Percentiles rank a stretch among this genome's conserved stretches.
Conservation (phyloP, 2,329 filamentous ascomycete genomes). For the Sclerotinia borealis region DNA sequence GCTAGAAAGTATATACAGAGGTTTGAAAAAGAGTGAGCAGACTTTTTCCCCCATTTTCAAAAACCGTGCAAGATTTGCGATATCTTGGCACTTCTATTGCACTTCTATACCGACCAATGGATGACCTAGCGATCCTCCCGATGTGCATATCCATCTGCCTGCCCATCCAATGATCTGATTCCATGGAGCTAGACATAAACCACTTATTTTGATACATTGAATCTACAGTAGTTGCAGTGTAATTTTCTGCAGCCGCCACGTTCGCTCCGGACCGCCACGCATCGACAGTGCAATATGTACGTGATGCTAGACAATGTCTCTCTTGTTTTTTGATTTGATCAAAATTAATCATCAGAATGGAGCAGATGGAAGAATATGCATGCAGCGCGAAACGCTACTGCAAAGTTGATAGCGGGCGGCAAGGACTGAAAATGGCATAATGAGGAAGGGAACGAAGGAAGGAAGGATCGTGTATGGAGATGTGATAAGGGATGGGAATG, state of each 20-base stretch:
- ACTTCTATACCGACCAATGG: neutral
- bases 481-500: neutral
- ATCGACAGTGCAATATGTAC: neutral
- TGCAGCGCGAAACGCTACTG: constrained; percentile 10
- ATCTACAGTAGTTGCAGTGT: neutral
- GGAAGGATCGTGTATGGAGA: neutral
- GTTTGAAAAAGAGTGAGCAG: neutral
- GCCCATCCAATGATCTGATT: neutral
- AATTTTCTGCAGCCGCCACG: neutral
- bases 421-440: neutral
- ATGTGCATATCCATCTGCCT: neutral
- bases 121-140: neutral
- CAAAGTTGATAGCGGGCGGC: constrained; percentile 5
- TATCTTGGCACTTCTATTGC: neutral
- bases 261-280: neutral
- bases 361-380: neutral
- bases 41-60: neutral
- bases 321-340: neutral
- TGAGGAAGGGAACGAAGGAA: neutral
- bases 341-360: neutral
- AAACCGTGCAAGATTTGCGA: neutral
- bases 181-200: neutral
- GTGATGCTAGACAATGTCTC: constrained; percentile 2
- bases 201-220: neutral
- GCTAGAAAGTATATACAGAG: neutral